These are phyloP conservation scores for Termitomyces sp. DNA, from an alignment of 768 basidiomycete species.

Conservation along the genomic window DNA sequence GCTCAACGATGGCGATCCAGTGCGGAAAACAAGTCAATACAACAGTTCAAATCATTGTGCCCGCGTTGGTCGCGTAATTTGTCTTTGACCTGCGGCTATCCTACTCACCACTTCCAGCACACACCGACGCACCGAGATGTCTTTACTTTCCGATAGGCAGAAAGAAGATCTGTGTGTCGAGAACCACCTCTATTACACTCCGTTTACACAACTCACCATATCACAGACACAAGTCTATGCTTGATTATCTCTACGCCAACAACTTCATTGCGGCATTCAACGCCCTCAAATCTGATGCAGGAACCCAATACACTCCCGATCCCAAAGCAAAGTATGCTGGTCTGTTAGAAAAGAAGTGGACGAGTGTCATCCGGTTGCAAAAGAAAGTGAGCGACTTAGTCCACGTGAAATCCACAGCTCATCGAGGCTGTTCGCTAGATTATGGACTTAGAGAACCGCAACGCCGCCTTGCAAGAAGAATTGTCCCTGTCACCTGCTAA, in stretches of 20 bases:
- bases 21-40: conserved; percentile 14
- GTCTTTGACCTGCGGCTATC: not conserved
- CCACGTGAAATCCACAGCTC: not conserved
- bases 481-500: conserved; percentile 42
- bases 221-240: conserved; percentile 71
- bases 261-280: conserved; percentile 60
- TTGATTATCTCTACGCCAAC: conserved; percentile 68
- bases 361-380: conserved; percentile 90
- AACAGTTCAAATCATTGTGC: not conserved
- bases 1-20: not conserved
- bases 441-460: conserved; percentile 88
- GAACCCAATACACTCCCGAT: conserved; percentile 69
- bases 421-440: conserved; percentile 45
- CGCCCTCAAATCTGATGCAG: conserved; percentile 48
- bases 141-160: conserved; percentile 27
- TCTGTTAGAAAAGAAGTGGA: conserved; percentile 97
- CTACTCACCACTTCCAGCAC: not conserved
- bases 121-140: conserved; percentile 15
- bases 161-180: conserved; percentile 25
- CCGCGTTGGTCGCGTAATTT: conserved; percentile 10
- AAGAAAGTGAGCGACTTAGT: conserved; percentile 63
- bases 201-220: conserved; percentile 3
- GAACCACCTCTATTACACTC: not conserved
- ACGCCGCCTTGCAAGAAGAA: conserved; percentile 75
- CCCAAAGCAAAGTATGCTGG: conserved; percentile 84